Evolutionary conservation across 2,329 filamentous ascomycete genomes (phyloP).

Genomic region (Fusarium brachygibbosum): DNA sequence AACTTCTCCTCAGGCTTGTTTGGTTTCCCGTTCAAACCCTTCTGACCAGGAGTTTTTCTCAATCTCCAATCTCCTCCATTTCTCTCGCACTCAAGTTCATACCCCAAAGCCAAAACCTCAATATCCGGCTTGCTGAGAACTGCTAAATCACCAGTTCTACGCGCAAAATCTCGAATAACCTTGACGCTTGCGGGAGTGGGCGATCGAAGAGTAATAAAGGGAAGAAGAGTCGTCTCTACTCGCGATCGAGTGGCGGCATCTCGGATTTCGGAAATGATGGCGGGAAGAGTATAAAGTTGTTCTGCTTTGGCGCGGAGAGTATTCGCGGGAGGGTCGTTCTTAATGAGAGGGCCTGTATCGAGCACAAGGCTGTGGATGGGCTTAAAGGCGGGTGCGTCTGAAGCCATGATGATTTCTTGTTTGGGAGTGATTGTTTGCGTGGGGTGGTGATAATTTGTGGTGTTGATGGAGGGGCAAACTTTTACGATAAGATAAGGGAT

Average conservation of each 20-base stretch:
- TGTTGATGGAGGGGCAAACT: constrained; percentile 46
- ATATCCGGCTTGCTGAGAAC: constrained; percentile 92
- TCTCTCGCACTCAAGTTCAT: constrained; percentile 92
- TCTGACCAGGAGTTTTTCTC: constrained; percentile 83
- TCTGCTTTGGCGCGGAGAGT: constrained; percentile 84
- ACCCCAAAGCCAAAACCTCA: constrained; percentile 88
- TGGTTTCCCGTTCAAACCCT: constrained; percentile 78
- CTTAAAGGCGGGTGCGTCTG: constrained; percentile 61
- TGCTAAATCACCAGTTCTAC: constrained; percentile 87
- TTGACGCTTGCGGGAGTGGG: constrained; percentile 83
- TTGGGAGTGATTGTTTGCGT: constrained; percentile 7
- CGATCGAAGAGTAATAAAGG: constrained; percentile 83
- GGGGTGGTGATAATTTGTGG: constrained; percentile 46
- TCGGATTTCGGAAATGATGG: constrained; percentile 88
- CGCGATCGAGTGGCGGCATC: constrained; percentile 84
- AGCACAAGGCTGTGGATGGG: constrained; percentile 86
- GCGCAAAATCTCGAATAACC: constrained; percentile 85
- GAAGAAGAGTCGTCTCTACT: constrained; percentile 85
- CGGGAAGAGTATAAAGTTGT: constrained; percentile 83
- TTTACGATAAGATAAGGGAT: constrained; percentile 45
- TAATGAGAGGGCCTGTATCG: constrained; percentile 93
- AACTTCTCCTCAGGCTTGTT: constrained; percentile 37
- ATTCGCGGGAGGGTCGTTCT: constrained; percentile 88
- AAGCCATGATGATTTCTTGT: constrained; percentile 43
- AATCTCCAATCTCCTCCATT: constrained; percentile 92